Base-by-base conservation (phyloP, 805 yeast genomes). In the Myxozyma mucilagina region DNA sequence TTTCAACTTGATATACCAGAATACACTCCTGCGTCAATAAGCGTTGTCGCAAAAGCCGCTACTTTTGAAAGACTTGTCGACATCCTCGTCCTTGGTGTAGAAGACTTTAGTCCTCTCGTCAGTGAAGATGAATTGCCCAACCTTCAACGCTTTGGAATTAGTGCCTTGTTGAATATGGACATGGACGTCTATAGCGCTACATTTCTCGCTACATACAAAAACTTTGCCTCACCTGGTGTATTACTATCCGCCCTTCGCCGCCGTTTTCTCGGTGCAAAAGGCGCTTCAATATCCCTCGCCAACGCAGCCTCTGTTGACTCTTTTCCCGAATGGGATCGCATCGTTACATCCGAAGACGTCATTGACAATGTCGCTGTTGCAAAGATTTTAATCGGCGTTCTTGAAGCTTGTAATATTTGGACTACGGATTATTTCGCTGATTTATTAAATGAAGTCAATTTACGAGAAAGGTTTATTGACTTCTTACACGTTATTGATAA, bases 301-400 rank as follows among this genome's bases (percentile, higher is more conserved):
- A 72, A 69, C 36, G 38, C 41, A 9, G 60, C 53, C 34, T 16
- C n/a, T 39, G 54, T 36, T 38, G 71, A 62, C 10, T 55, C 57
- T 0, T 47, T 68, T 56, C 69, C 70, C 3, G 50, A 51, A 9
- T 68, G 71, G 71, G 57, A 48, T 14, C 53, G 65, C 18, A 66
- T 63, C 16, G 64, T 75, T 9, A 56, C 70, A 8, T 54, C 74
- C 3, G 75, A 80, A 0, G 80, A 81, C 2, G 76, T 80, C 3
- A 78, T 87, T 38, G 87, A 87, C 67, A 85, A 87, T 80, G 80
- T 80, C 48, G 80, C 84, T 57, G 85, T 89, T 48, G 85, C 87
- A 10, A 89, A 86, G 69, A 88, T 92, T 47, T 94, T 91, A 70
- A 79, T 87, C 42, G 96, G 96, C 44, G 84, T 91, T 36, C 76